Evolutionary conservation across 2,329 filamentous ascomycete genomes (phyloP).

Genomic region (Colletotrichum sp.): DNA sequence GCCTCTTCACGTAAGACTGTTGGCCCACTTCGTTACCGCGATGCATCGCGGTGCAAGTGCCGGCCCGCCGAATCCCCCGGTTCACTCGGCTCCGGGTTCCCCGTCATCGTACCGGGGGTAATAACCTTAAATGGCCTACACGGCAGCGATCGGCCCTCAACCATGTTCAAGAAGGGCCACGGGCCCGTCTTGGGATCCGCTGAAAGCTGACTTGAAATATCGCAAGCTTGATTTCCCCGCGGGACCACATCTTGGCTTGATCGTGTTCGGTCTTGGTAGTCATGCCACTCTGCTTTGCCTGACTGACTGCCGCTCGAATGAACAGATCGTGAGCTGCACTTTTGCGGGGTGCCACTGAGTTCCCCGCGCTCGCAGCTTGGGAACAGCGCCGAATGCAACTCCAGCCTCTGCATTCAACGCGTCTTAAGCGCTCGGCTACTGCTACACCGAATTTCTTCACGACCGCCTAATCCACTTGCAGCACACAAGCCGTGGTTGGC

Average conservation of each 20-base stretch:
- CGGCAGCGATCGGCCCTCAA: not conserved
- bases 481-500: not conserved
- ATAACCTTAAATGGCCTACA: not conserved
- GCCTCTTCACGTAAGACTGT: not conserved
- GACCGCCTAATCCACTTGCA: not conserved
- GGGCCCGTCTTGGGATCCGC: not conserved
- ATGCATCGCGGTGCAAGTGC: not conserved
- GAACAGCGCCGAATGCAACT: not conserved
- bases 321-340: not conserved
- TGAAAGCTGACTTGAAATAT: not conserved
- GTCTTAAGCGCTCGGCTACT: not conserved
- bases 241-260: not conserved
- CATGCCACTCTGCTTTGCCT: not conserved
- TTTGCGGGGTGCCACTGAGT: not conserved
- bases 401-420: not conserved
- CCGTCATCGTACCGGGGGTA: not conserved
- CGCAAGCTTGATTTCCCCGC: not conserved
- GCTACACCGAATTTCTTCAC: not conserved
- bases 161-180: not conserved
- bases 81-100: not conserved
- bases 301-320: not conserved
- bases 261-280: not conserved
- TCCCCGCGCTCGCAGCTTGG: not conserved
- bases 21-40: not conserved
- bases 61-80: not conserved